Base-by-base conservation (phyloP, 202 grass and related monocot genomes). In the Carex sylvatica region DNA sequence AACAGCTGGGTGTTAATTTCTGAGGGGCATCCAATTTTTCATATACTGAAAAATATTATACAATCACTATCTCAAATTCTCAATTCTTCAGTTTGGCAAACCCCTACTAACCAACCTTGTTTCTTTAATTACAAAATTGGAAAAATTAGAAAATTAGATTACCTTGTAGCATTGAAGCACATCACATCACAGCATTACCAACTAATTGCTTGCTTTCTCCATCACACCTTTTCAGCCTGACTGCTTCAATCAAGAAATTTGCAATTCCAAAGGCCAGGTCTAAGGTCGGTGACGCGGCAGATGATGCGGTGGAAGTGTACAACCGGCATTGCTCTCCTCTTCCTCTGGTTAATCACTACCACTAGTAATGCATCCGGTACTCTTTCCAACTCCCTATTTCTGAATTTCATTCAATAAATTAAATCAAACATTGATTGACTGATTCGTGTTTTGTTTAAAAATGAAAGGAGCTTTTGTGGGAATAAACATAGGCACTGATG, bases 381-480 rank as follows among this genome's bases (percentile, higher is more conserved):
- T 61, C 59, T 90, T 86, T 59, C 4, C 73, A 69, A 31, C 79
- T 82, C 54, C 44, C 28, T 46, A 7, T 85, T 72, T 73, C 24
- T 83, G 65, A 82, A 47, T 84, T 87, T 84, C 75, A 80, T 86
- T 84, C 65, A 30, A 56, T 13, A 30, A 72, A 62, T 64, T 67
- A 82, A 47, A 55, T 8, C 40, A 75, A 82, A 71, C 20, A 6
- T 60, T 30, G 60, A 36, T 61, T 24, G 79, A 84, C 80, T 93
- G 65, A 87, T 83, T 82, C 13, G 16, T 89, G 86, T 62, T 80
- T 82, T 47, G 9, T 11, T 11, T 47, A 47, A 40, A 88, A 91
- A 63, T 87, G 85, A 24, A 53, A 99, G 96, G 93, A 66, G 86
- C 91, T 83, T 99, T 92, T 90, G 91, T 99, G 82, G 96, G 96